Conservation (phyloP, 768 basidiomycete genomes). For the Rubroboletus pulcherrimus region DNA sequence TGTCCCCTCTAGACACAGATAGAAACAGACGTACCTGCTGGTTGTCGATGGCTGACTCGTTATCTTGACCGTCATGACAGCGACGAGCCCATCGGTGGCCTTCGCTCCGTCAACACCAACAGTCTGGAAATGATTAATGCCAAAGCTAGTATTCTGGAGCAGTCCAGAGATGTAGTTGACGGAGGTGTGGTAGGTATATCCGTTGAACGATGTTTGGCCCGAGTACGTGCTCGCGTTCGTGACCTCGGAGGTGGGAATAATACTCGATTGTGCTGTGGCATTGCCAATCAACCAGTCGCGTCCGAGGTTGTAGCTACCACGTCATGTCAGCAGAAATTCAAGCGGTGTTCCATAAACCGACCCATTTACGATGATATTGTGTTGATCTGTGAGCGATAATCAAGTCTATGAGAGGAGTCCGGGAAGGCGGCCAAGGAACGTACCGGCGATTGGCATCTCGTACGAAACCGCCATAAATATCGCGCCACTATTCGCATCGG, state of each 20-base stretch:
- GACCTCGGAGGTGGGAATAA: slow-evolving; percentile 23
- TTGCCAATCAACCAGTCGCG: slow-evolving; percentile 88
- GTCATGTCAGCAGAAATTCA: background rate
- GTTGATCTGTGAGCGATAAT: slow-evolving; percentile 39
- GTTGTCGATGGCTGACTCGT: slow-evolving; percentile 33
- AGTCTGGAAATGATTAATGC: slow-evolving; percentile 62
- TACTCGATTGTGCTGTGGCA: slow-evolving; percentile 48
- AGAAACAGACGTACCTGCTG: slow-evolving; percentile 20
- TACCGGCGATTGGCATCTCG: slow-evolving; percentile 62
- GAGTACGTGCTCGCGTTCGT: slow-evolving; percentile 55
- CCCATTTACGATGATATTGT: slow-evolving; percentile 75
- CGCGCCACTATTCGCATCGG: slow-evolving; percentile 59
- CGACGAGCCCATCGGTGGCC: slow-evolving; percentile 80
- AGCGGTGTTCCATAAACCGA: slow-evolving; percentile 25
- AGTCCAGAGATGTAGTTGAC: slow-evolving; percentile 68
- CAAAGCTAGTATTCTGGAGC: slow-evolving; percentile 62
- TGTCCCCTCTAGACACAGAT: background rate
- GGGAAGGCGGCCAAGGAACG: slow-evolving; percentile 17
- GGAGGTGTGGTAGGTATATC: slow-evolving; percentile 71
- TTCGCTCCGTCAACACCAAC: slow-evolving; percentile 52
- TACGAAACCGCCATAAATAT: slow-evolving; percentile 75
- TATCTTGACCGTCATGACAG: slow-evolving; percentile 71
- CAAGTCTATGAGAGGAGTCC: background rate
- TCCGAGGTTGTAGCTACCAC: slow-evolving; percentile 66
- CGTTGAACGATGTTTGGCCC: slow-evolving; percentile 58